Percentiles rank a stretch among this genome's conserved stretches.
Evolutionary conservation across 305 asterid genomes (phyloP).

Genomic region (Solanum hybrid): DNA sequence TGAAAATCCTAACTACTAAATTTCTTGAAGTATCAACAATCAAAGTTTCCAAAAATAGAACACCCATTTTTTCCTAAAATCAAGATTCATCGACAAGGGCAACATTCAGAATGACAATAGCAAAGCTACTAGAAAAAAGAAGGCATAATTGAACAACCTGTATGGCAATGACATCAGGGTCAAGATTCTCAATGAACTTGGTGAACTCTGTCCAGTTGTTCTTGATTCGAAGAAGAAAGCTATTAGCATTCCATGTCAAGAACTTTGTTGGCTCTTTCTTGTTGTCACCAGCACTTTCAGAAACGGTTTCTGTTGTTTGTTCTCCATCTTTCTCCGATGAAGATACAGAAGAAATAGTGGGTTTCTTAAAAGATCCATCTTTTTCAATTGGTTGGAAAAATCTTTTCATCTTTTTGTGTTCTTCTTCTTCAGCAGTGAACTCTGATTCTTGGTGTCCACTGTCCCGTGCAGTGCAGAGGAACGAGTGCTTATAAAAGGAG

Average conservation of each 20-base stretch:
- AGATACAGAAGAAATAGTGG: slow-evolving; percentile 26
- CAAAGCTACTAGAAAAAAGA: not conserved
- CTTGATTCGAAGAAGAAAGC: slow-evolving; percentile 69
- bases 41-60: not conserved
- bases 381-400: slow-evolving; percentile 75
- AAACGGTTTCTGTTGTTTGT: slow-evolving; percentile 14
- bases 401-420: slow-evolving; percentile 40
- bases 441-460: not conserved
- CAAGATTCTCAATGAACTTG: slow-evolving; percentile 48
- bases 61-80: not conserved
- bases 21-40: not conserved
- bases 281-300: slow-evolving; percentile 18
- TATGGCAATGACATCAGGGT: slow-evolving; percentile 83
- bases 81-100: not conserved
- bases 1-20: not conserved
- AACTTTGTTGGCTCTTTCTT: slow-evolving; percentile 59
- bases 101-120: not conserved
- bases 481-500: not conserved
- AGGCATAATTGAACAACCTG: slow-evolving; percentile 36
- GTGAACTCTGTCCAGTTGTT: slow-evolving; percentile 69
- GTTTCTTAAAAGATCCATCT: slow-evolving; percentile 67
- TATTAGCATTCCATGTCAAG: slow-evolving; percentile 91
- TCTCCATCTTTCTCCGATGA: slow-evolving; percentile 16
- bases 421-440: not conserved
- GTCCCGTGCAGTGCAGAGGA: not conserved